Evolutionary conservation across 495 filamentous ascomycete species (phyloP), one percentile per base, ranked within the genome.

Genomic region (Umbilicaria muhlenbergii): DNA sequence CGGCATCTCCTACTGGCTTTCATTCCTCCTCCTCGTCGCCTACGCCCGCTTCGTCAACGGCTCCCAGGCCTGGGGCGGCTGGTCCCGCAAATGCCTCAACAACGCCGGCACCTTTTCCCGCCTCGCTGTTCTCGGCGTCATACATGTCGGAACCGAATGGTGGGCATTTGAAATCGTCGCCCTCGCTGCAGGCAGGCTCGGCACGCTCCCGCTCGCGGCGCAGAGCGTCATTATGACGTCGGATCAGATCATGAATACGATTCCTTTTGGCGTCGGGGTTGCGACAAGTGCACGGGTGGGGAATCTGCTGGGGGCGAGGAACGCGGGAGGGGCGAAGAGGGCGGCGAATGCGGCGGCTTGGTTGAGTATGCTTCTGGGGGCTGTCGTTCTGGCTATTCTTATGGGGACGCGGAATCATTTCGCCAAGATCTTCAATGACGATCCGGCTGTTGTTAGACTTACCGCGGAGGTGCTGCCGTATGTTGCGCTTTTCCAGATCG

Each of bases 161-260:
- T 93, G 87, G 86, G 87, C 87, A 0, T 93, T 92, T 51, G 87
- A 93, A 61, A 93, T 95, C 44, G 86, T 94, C n/a, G 86, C 87
- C 1, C 67, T 95, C 0, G 86, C 80, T 2, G 88, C 88, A 3
- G 88, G 88, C 10, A 70, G 77, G 8, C 69, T 95, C 0, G 87
- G 87, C 8, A 91, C 82, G 0, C 78, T 91, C 34, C 69, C 87
- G 0, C 69, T 94, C 0, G 88, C 88, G 11, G 79, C 87, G 0
- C 88, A 95, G 56, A 83, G 77, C 47, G 86, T 95, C 33, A 89
- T 94, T 59, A 93, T 94, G 86, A 94, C 88, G 0, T 80, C 84
- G 0, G 88, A 94, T 58, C 85, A 92, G 55, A 77, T 94, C 36
- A 77, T 95, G 61, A 93, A 91, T 53, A 94, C 87, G 0, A 80